A percentile compares a stretch with the other conserved stretches of the same genome.
phyloP scores from a whole-genome alignment of 2,329 filamentous ascomycete genomes.

The Hymenoscyphus salicellus region DNA sequence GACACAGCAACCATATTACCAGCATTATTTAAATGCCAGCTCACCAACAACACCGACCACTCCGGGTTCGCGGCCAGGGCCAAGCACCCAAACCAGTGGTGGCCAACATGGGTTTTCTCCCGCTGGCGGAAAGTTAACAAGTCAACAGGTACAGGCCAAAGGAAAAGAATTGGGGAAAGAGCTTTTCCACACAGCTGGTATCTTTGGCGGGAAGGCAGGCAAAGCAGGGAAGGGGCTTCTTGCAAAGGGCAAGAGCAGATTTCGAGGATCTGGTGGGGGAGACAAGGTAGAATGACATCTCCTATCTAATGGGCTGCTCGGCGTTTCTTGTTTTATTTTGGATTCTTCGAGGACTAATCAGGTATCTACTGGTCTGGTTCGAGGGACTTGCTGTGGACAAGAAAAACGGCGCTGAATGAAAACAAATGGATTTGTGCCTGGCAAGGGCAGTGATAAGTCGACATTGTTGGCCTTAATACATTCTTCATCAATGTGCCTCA shows the following conservation, averaged over 20 bases:
- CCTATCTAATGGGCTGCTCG: conserved; percentile 36
- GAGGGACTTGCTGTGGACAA: conserved; percentile 3
- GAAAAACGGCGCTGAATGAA: neutral
- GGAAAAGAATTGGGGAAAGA: conserved; percentile 93
- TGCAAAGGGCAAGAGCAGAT: conserved; percentile 84
- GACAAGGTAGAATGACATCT: conserved; percentile 81
- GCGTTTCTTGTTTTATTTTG: conserved; percentile 29
- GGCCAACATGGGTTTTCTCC: conserved; percentile 31
- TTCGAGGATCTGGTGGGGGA: conserved; percentile 57
- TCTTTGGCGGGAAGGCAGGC: conserved; percentile 63
- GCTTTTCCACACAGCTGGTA: conserved; percentile 76
- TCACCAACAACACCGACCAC: conserved; percentile 29
- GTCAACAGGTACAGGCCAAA: conserved; percentile 54
- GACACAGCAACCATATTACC: conserved; percentile 50
- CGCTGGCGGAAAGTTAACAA: conserved; percentile 30
- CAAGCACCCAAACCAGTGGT: conserved; percentile 19
- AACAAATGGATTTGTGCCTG: neutral
- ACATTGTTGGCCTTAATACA: neutral
- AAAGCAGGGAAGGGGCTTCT: conserved; percentile 88
- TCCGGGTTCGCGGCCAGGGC: conserved; percentile 18
- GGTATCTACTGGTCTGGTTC: neutral
- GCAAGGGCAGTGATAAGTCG: neutral
- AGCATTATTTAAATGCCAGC: conserved; percentile 55
- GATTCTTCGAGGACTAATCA: conserved; percentile 8
- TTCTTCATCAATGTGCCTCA: conserved; percentile 1